Evolutionary conservation across 208 protist species (phyloP).

Genomic region (Leishmania turanica): DNA sequence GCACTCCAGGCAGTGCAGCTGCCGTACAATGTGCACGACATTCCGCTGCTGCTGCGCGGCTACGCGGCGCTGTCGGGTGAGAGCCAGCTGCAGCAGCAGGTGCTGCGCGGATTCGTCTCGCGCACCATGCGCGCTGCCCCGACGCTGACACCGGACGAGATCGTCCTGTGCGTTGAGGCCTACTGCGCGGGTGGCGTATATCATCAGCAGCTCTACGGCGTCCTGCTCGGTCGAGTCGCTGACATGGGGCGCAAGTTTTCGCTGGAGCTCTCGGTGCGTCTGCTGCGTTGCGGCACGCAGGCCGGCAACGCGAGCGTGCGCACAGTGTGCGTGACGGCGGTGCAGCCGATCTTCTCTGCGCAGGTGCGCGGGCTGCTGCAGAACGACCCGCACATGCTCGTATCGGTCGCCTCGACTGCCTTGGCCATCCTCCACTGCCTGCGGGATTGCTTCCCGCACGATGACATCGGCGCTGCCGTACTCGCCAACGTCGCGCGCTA

Average conservation of each 20-base stretch:
- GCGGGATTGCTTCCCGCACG: conserved; percentile 71
- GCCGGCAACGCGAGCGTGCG: conserved; percentile 42
- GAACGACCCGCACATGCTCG: conserved; percentile 63
- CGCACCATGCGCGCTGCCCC: conserved; percentile 58
- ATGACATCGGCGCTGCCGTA: conserved; percentile 57
- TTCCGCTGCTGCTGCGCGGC: conserved; percentile 54
- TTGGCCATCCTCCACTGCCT: conserved; percentile 66
- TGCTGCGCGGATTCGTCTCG: conserved; percentile 64
- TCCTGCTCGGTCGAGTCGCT: conserved; percentile 68
- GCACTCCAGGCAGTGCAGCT: conserved; percentile 49
- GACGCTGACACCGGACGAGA: conserved; percentile 44
- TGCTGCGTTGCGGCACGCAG: conserved; percentile 61
- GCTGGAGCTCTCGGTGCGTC: conserved; percentile 61
- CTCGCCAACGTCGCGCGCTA: conserved; percentile 70
- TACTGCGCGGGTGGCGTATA: conserved; percentile 56
- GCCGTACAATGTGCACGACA: conserved; percentile 37
- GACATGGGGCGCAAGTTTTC: conserved; percentile 64
- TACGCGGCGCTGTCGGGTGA: conserved; percentile 47
- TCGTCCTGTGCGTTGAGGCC: conserved; percentile 76
- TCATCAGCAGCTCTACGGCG: conserved; percentile 76
- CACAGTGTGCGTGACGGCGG: conserved; percentile 68
- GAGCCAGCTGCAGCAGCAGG: conserved; percentile 31
- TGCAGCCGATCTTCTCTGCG: conserved; percentile 65
- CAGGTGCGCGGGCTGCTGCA: conserved; percentile 74
- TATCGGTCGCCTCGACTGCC: conserved; percentile 50